phyloP scores from a whole-genome alignment of 1,139 yeast genomes.

The Blastobotrys persicus region DNA sequence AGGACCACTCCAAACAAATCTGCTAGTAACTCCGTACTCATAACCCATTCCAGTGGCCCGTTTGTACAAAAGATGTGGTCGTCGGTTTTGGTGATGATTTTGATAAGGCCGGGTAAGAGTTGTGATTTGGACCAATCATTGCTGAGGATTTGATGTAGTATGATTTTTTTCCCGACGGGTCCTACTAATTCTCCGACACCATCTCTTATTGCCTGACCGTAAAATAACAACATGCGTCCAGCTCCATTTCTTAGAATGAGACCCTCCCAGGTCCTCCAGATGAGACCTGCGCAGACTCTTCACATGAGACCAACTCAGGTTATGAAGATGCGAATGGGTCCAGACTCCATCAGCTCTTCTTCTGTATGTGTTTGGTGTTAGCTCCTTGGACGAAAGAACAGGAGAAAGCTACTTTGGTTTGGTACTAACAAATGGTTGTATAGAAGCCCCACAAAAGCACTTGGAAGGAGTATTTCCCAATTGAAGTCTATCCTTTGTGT shows the following conservation, averaged over 20 bases:
- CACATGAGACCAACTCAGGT: not conserved
- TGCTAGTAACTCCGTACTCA: no score
- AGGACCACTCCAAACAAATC: no score
- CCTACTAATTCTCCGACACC: not conserved
- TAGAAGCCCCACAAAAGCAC: slow-evolving; percentile 11
- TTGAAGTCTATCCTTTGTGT: slow-evolving; percentile 35
- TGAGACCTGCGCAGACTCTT: not conserved
- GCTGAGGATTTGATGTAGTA: not conserved
- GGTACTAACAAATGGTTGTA: not conserved
- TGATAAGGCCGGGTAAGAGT: no score
- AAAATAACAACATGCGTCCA: slow-evolving; percentile 26
- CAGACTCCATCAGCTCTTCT: not conserved
- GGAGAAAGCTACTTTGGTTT: slow-evolving; percentile 1
- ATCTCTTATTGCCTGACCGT: not conserved
- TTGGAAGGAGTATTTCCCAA: slow-evolving; percentile 25
- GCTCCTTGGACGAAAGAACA: not conserved
- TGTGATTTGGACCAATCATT: slow-evolving; percentile 8
- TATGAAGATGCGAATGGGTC: not conserved
- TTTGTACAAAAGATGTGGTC: no score
- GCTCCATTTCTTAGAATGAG: slow-evolving; percentile 22
- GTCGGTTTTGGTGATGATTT: no score
- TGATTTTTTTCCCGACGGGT: not conserved
- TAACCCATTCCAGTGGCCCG: no score
- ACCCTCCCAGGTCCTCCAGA: not conserved
- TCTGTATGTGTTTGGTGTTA: not conserved